phyloP scores from a whole-genome alignment of 495 filamentous ascomycete genomes.

The Hypoxylon intermedium region DNA sequence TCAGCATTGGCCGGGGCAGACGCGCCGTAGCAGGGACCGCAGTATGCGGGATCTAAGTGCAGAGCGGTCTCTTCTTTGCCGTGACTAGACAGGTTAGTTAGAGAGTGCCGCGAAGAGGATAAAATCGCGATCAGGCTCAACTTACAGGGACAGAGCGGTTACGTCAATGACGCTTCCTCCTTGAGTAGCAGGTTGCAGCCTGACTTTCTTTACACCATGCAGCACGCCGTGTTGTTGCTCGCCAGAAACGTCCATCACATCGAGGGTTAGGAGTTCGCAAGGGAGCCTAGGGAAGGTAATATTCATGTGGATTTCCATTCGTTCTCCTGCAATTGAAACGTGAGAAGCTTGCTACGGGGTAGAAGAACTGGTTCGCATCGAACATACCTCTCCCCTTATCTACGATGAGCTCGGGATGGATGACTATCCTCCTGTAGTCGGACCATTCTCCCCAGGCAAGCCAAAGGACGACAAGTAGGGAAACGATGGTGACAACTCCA shows the following conservation, averaged over 20 bases:
- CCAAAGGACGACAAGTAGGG: slow-evolving; percentile 83
- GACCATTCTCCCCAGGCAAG: slow-evolving; percentile 95
- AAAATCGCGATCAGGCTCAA: not conserved
- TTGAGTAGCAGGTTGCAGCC: slow-evolving; percentile 72
- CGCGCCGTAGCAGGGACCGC: slow-evolving; percentile 91
- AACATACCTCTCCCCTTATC: slow-evolving; percentile 90
- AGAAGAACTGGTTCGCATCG: slow-evolving; percentile 10
- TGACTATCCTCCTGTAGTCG: slow-evolving; percentile 85
- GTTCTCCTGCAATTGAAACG: slow-evolving; percentile 68
- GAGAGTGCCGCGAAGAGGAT: not conserved
- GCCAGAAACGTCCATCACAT: slow-evolving; percentile 98
- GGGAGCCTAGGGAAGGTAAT: slow-evolving; percentile 93
- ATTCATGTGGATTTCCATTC: slow-evolving; percentile 99
- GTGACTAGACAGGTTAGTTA: slow-evolving; percentile 54
- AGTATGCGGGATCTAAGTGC: slow-evolving; percentile 91
- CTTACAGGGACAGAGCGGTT: slow-evolving; percentile 76
- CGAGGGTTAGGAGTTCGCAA: slow-evolving; percentile 93
- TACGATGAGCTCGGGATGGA: slow-evolving; percentile 91
- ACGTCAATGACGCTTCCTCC: slow-evolving; percentile 81
- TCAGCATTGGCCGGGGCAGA: slow-evolving; percentile 68
- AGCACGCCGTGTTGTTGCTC: slow-evolving; percentile 93
- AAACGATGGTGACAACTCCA: slow-evolving; percentile 91
- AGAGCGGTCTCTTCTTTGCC: slow-evolving; percentile 67
- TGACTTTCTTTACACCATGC: slow-evolving; percentile 89
- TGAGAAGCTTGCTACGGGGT: slow-evolving; percentile 28